Conservation (phyloP, 108 stramenopile species). For the Fragilariopsis cylindrus region DNA sequence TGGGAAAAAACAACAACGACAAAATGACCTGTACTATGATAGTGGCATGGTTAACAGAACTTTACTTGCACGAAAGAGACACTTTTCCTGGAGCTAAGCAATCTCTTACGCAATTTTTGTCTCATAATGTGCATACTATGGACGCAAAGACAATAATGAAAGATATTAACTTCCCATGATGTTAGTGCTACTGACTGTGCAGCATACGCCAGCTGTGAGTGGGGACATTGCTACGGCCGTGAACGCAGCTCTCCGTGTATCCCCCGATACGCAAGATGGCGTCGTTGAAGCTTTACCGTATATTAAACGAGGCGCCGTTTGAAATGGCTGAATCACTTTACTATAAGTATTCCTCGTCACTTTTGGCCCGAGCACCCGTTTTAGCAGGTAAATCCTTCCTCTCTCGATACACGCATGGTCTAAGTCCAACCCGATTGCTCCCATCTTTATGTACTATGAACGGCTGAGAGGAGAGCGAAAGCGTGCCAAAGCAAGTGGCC, state of each 20-base stretch:
- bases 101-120: slow-evolving; percentile 66
- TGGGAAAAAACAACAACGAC: slow-evolving; percentile 68
- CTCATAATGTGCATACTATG: slow-evolving; percentile 71
- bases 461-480: slow-evolving; percentile 37
- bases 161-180: slow-evolving; percentile 76
- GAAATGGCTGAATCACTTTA: slow-evolving; percentile 82
- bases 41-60: slow-evolving; percentile 84
- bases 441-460: slow-evolving; percentile 84
- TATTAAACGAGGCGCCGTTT: slow-evolving; percentile 74
- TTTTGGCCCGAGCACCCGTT: slow-evolving; percentile 72
- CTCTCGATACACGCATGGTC: slow-evolving; percentile 67
- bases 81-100: slow-evolving; percentile 35
- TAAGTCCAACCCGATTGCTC: slow-evolving; percentile 70
- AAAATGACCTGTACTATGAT: slow-evolving; percentile 80
- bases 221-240: slow-evolving; percentile 78
- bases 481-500: slow-evolving; percentile 33
- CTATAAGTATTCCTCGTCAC: slow-evolving; percentile 67
- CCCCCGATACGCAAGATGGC: slow-evolving; percentile 52
- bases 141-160: slow-evolving; percentile 78
- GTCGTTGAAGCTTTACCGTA: slow-evolving; percentile 66
- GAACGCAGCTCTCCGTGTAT: slow-evolving; percentile 64
- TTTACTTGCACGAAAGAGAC: slow-evolving; percentile 69
- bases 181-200: slow-evolving; percentile 79
- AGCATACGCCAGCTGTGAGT: slow-evolving; percentile 65
- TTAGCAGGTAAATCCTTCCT: slow-evolving; percentile 73